Percentiles rank a stretch among this genome's conserved stretches.
phyloP scores from a whole-genome alignment of 2,329 filamentous ascomycete genomes.

The Xenoacremonium recifei region DNA sequence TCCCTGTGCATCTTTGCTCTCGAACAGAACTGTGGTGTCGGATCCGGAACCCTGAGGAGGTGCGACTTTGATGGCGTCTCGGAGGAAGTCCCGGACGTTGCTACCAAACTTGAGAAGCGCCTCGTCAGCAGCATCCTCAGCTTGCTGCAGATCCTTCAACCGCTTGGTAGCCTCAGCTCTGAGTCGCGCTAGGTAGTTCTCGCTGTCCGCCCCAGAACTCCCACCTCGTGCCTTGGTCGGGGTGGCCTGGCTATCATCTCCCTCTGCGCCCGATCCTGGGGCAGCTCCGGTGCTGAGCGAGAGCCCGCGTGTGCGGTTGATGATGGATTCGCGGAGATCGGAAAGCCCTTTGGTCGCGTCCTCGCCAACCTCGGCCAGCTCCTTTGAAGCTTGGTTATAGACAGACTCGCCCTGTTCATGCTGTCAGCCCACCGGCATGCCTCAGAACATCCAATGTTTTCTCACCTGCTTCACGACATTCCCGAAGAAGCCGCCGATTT shows the following conservation, averaged over 20 bases:
- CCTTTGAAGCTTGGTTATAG: conserved; percentile 83
- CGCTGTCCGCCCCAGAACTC: conserved; percentile 40
- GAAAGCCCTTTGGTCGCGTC: conserved; percentile 81
- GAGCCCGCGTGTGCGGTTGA: conserved; percentile 71
- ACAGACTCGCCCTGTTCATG: conserved; percentile 69
- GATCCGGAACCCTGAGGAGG: conserved; percentile 61
- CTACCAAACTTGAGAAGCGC: conserved; percentile 88
- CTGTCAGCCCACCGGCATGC: conserved; percentile 12
- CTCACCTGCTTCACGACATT: conserved; percentile 89
- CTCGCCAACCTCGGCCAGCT: conserved; percentile 74
- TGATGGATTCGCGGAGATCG: conserved; percentile 64
- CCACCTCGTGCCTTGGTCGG: conserved; percentile 41
- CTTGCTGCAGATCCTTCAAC: conserved; percentile 83
- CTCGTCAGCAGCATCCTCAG: conserved; percentile 95
- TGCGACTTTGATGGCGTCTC: conserved; percentile 85
- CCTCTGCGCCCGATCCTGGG: conserved; percentile 27
- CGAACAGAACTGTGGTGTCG: conserved; percentile 74
- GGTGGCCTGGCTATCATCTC: conserved; percentile 42
- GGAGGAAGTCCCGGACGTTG: conserved; percentile 85
- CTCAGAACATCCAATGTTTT: conserved; percentile 6
- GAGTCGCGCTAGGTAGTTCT: conserved; percentile 73
- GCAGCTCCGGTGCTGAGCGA: conserved; percentile 54
- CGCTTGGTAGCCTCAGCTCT: conserved; percentile 76
- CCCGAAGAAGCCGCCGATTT: conserved; percentile 83
- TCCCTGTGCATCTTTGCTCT: conserved; percentile 86